These are phyloP conservation scores for Colletotrichum plurivorum DNA, from an alignment of 2,329 filamentous ascomycete species.

Conservation along the genomic window DNA sequence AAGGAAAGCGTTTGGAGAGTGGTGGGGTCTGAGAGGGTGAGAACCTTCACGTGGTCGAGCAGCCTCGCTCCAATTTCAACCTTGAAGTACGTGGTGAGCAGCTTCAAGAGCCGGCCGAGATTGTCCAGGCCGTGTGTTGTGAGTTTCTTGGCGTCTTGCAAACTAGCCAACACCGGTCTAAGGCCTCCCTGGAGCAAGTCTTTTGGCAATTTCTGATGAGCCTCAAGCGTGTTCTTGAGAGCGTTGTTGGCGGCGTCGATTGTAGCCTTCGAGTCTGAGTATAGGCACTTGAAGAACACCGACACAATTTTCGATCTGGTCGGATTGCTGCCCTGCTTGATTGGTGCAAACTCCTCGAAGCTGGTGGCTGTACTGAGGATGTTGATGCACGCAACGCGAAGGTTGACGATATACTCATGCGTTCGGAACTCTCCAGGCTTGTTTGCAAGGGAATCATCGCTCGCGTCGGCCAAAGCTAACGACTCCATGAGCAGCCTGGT, in stretches of 20 bases:
- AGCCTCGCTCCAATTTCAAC: conserved; percentile 95
- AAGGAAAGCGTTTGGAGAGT: conserved; percentile 93
- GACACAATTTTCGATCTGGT: conserved; percentile 83
- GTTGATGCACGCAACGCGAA: conserved; percentile 93
- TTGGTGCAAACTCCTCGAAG: conserved; percentile 85
- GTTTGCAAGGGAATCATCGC: conserved; percentile 91
- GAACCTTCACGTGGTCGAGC: conserved; percentile 93
- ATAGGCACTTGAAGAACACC: conserved; percentile 98
- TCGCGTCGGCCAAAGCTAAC: conserved; percentile 92
- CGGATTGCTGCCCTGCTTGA: conserved; percentile 75
- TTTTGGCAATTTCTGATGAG: conserved; percentile 93
- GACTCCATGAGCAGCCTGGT: conserved; percentile 95
- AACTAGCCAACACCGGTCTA: conserved; percentile 93
- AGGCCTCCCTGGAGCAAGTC: conserved; percentile 95
- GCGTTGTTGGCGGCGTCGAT: conserved; percentile 95
- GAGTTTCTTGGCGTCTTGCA: conserved; percentile 93
- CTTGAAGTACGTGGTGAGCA: conserved; percentile 99
- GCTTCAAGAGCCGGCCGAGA: conserved; percentile 86
- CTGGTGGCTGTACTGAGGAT: conserved; percentile 94
- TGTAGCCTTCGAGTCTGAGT: conserved; percentile 91
- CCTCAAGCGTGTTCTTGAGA: conserved; percentile 86
- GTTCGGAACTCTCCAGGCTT: conserved; percentile 95
- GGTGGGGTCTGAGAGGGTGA: conserved; percentile 88
- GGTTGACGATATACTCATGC: conserved; percentile 92
- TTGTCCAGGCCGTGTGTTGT: conserved; percentile 93